Conservation (phyloP, 306 rosid genomes). For the Ceratonia siliqua region DNA sequence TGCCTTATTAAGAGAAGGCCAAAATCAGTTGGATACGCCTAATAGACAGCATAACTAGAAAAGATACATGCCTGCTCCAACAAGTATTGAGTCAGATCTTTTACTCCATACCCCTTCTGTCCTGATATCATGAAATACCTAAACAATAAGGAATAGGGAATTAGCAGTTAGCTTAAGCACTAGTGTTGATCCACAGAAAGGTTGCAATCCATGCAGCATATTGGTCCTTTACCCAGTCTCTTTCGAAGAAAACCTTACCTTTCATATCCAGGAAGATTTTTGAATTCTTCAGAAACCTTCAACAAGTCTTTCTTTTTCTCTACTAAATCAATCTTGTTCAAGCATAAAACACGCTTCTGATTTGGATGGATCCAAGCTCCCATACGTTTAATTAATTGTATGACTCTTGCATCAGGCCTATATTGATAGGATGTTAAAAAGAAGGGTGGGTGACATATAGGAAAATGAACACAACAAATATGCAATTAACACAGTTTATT, state of each 20-base stretch:
- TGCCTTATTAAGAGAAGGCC: neutral
- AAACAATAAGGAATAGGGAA: conserved; percentile 32
- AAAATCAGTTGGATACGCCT: conserved; percentile 16
- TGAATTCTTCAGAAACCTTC: conserved; percentile 77
- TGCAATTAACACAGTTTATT: neutral
- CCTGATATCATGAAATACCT: conserved; percentile 97
- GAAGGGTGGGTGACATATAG: conserved; percentile 22
- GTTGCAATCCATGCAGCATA: conserved; percentile 9
- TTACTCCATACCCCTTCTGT: conserved; percentile 84
- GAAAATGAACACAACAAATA: conserved; percentile 5
- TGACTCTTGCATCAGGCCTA: conserved; percentile 89
- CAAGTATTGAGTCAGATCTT: conserved; percentile 69
- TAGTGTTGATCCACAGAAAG: conserved; percentile 16
- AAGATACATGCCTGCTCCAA: conserved; percentile 81
- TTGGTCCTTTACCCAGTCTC: neutral
- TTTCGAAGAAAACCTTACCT: conserved; percentile 50
- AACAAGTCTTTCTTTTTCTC: conserved; percentile 89
- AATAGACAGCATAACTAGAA: conserved; percentile 31
- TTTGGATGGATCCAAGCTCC: conserved; percentile 64
- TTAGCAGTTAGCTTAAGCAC: conserved; percentile 35
- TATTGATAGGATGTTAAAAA: conserved; percentile 23
- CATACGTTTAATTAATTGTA: conserved; percentile 69
- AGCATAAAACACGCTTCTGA: conserved; percentile 84
- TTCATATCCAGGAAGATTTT: conserved; percentile 90
- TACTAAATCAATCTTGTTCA: conserved; percentile 92